Base-by-base conservation (phyloP, 2,329 filamentous ascomycete species). In the Arachnomyces sp. region DNA sequence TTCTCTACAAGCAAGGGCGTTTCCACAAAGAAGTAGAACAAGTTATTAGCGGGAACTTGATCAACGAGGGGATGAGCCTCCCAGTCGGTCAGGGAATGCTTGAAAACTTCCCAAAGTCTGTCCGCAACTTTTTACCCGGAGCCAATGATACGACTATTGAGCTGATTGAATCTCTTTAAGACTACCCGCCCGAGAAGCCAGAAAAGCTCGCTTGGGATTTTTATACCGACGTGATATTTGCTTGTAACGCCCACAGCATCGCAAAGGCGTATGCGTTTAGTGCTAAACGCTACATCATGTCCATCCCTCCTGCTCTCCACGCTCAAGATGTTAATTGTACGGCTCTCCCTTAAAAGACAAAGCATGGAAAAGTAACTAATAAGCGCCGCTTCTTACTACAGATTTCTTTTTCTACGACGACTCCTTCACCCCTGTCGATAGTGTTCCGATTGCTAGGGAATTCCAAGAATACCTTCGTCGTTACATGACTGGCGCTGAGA, bases 141-240 rank as follows among this genome's bases (percentile, higher is more conserved):
- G 42, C 42, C 2, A 25, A 28, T 28, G 28, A 47, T 18, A 36
- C 31, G 5, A 45, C 32, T 8, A 35, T 45, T 28, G 12, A 35
- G 17, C 16, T 16, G 14, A 47, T 47, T 28, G 31, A 35, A 30
- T 32, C 42, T 9, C 33, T 44, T n/a, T 47, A 45, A 36, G 8
- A 18, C 7, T 47, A 42, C 29, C 42, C 44, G 7, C 17, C 42
- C 7, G 34, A 36, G 13, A 28, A 33, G 4, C 34, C 42, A 9
- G 31, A 38, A 17, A 39, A 47, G 21, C 39, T 47, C 33, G 39
- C 18, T 7, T 47, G 44, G 43, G 38, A 47, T n/a, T 47, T 42
- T 39, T 31, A 30, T 7, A 42, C 39, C 8, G 39, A 44, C 21
- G 40, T 41, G 11, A 18, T 39, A 12, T 47, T 42, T 28, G 42